Percentiles rank a stretch among this genome's conserved stretches.
Conservation (phyloP, 2,329 filamentous ascomycete species). For the Calonectria honghensis region DNA sequence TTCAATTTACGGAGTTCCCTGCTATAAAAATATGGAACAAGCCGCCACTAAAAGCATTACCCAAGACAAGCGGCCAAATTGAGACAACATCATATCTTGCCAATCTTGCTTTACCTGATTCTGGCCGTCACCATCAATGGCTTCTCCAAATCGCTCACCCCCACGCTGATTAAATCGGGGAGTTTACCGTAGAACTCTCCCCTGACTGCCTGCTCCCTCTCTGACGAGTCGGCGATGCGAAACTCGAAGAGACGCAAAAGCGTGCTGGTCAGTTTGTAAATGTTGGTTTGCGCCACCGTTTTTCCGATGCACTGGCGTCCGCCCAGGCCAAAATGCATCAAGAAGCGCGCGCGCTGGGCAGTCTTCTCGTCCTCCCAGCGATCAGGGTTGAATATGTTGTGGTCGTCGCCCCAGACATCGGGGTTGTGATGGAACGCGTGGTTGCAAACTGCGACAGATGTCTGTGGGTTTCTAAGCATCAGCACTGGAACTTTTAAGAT, state of each 20-base stretch:
- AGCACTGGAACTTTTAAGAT: neutral
- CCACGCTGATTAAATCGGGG: constrained; percentile 37
- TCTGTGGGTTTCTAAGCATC: neutral
- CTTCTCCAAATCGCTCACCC: constrained; percentile 37
- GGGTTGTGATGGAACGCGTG: constrained; percentile 44
- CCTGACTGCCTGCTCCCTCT: constrained; percentile 24
- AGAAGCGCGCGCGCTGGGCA: constrained; percentile 21
- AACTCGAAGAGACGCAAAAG: constrained; percentile 39
- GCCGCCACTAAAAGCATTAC: neutral
- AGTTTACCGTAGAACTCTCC: constrained; percentile 33
- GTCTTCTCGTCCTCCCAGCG: constrained; percentile 37
- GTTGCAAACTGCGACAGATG: constrained; percentile 42
- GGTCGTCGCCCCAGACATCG: constrained; percentile 38
- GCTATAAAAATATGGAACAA: neutral
- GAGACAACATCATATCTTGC: neutral
- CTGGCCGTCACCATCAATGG: constrained; percentile 34
- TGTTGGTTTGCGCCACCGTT: constrained; percentile 42
- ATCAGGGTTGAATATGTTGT: constrained; percentile 38
- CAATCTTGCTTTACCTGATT: neutral
- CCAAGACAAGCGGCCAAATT: neutral
- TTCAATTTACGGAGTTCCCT: neutral
- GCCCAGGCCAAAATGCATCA: constrained; percentile 47
- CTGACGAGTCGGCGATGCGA: constrained; percentile 33
- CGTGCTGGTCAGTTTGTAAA: constrained; percentile 41
- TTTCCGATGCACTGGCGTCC: constrained; percentile 44